Conservation (phyloP, 441 rosid species). For the Adansonia grandidieri region DNA sequence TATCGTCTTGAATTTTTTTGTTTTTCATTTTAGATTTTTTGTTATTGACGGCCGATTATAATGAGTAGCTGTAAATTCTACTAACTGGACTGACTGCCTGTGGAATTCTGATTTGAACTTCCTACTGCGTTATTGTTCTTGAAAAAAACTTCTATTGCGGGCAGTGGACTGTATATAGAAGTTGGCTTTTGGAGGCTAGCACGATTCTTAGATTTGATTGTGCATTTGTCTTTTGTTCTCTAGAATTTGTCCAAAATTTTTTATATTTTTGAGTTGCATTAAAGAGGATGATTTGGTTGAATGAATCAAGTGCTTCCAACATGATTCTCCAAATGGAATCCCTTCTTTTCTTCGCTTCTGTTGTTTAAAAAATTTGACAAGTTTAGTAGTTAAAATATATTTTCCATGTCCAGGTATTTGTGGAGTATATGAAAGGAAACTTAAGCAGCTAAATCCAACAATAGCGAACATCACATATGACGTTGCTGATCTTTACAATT, state of each 20-base stretch:
- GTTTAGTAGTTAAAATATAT: background rate
- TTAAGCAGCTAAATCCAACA: constrained; percentile 89
- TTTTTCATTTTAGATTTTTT: background rate
- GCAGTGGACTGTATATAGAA: background rate
- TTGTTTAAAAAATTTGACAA: background rate
- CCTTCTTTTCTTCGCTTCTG: background rate
- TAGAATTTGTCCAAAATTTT: background rate
- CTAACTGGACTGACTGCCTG: too few species aligned
- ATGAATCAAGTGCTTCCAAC: background rate
- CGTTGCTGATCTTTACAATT: constrained; percentile 87
- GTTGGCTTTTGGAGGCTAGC: background rate
- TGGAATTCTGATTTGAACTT: background rate
- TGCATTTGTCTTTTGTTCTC: background rate
- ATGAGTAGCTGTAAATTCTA: background rate
- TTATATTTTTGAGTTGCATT: background rate
- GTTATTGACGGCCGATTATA: too few species aligned
- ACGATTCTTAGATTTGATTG: background rate
- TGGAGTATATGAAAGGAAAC: constrained; percentile 85
- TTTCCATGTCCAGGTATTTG: constrained; percentile 65
- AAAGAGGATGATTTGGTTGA: background rate
- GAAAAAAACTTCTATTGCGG: background rate
- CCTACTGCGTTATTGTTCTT: background rate
- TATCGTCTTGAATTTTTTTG: background rate
- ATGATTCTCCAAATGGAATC: background rate
- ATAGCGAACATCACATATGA: constrained; percentile 76